A percentile compares a stretch with the other conserved stretches of the same genome.
phyloP scores from a whole-genome alignment of 306 rosid species.

The Ceratonia siliqua region DNA sequence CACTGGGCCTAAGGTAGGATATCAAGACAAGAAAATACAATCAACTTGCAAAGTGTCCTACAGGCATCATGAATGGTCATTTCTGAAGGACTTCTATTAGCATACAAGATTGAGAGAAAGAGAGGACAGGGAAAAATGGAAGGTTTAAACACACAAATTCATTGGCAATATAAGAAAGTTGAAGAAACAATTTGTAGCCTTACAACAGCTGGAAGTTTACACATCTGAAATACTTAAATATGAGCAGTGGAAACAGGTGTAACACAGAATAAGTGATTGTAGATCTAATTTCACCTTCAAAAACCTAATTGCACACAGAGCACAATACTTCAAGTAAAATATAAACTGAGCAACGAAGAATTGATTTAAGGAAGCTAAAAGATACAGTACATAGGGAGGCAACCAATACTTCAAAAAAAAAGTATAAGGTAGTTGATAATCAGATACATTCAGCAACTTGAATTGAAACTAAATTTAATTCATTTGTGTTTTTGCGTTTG shows the following conservation, averaged over 20 bases:
- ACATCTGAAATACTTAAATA: background rate
- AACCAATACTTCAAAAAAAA: background rate
- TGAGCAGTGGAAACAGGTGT: background rate
- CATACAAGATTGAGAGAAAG: background rate
- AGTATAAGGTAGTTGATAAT: background rate
- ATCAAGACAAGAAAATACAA: constrained; percentile 29
- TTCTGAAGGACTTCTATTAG: background rate
- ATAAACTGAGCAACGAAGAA: background rate
- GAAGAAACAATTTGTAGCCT: background rate
- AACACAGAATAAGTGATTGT: background rate
- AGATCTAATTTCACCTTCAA: background rate
- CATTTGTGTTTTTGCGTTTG: background rate
- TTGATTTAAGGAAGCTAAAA: background rate
- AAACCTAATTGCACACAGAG: background rate
- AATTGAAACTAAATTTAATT: background rate
- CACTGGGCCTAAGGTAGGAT: constrained; percentile 56
- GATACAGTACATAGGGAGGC: background rate
- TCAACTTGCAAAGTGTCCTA: background rate
- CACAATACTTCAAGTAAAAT: background rate
- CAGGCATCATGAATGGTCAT: background rate
- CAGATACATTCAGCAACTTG: background rate
- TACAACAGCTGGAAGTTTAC: background rate
- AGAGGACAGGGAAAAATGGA: background rate
- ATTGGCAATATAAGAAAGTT: background rate
- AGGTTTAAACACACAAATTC: background rate